Evolutionary conservation across 352 stramenopile genomes (phyloP), one percentile per base, ranked within the genome.

Genomic region (Elongisporangium undulatum): DNA sequence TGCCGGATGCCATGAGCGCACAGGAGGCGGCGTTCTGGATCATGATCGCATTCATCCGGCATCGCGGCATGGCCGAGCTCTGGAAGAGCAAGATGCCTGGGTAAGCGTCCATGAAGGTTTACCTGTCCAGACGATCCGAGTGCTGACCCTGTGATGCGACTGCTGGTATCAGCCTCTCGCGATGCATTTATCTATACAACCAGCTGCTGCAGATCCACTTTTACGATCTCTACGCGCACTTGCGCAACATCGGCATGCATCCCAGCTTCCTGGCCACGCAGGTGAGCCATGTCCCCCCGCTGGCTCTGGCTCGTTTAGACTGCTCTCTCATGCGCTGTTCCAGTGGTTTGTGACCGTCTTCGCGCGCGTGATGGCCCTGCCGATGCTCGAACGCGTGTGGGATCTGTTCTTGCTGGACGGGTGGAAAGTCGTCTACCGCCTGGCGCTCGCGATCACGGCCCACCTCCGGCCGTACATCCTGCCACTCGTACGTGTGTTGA

Each of bases 301-400:
- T 59, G 21, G 26, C 59, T 61, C 13, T 20, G 2, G 15, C 5
- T 22, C 48, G 39, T 54, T 61, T 6, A 29, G 34, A 12, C 5
- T 34, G 21, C 34, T 6, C 49, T 13, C 8, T 54, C 3, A 51
- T 59, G 15, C 39, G 38, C 1, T 34, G 12, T 22, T 53, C 13
- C 55, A 95, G 85, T 95, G 85, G 85, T 92, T 95, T 66, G 83
- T 88, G 49, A 95, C 85, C 26, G 54, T 91, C n/a, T 95, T 95
- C 58, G 72, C 85, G 41, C 79, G 84, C 21, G 71, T 87, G 10
- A 59, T 93, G 16, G 62, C 73, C 4, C 57, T 63, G 0, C 55
- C 71, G 9, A 71, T 74, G 16, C 71, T 93, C n/a, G 59, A 65
- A 4, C 76, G 72, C 24, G 70, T 93, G 9, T 95, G 83, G 83